Conservation (phyloP, 129 eudicot species). For the Escallonia herrerae region DNA sequence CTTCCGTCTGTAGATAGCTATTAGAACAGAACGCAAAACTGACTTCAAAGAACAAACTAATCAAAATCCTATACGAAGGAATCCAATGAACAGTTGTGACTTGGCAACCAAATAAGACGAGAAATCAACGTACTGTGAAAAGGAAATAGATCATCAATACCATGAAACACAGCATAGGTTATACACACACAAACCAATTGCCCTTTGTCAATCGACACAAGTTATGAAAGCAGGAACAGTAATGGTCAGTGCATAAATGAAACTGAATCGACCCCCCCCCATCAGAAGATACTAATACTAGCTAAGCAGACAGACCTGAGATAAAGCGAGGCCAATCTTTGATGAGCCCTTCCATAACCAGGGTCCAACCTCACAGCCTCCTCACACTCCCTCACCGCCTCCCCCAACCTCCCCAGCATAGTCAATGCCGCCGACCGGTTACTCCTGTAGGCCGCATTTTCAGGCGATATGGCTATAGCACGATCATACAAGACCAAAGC, state of each 20-base stretch:
- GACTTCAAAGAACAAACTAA: not conserved
- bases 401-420: constrained; percentile 53
- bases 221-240: too few relatives aligned
- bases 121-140: too few relatives aligned
- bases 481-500: constrained; percentile 44
- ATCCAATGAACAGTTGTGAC: not conserved
- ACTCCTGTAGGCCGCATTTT: constrained; percentile 56
- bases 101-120: not conserved
- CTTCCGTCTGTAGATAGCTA: not conserved
- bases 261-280: too few relatives aligned
- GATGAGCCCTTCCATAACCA: constrained; percentile 48
- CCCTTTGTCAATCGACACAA: too few relatives aligned
- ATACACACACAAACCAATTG: too few relatives aligned
- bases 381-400: constrained; percentile 52
- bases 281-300: too few relatives aligned
- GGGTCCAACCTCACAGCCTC: constrained; percentile 59
- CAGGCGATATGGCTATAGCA: constrained; percentile 37
- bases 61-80: not conserved
- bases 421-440: constrained; percentile 56
- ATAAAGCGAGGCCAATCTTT: constrained; percentile 51
- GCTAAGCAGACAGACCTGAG: constrained; percentile 27
- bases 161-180: too few relatives aligned
- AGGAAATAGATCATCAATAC: too few relatives aligned
- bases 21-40: not conserved
- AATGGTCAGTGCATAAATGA: too few relatives aligned